These are phyloP conservation scores for Noccaea caerulescens DNA, from an alignment of 345 rosid genomes.

Conservation along the genomic window DNA sequence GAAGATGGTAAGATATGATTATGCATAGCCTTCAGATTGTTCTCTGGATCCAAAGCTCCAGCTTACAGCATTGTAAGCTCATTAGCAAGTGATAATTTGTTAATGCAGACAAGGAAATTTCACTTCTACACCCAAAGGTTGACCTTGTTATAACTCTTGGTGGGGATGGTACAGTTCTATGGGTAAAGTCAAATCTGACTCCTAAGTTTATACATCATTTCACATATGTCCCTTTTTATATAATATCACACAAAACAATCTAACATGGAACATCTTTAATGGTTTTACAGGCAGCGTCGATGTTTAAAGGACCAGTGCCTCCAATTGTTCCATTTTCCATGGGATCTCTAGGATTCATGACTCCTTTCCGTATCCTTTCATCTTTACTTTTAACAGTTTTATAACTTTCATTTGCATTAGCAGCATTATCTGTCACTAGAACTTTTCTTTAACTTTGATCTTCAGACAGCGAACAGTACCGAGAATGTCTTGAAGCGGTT, in stretches of 20 bases:
- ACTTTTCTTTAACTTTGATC: conserved; percentile 30
- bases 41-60: conserved; percentile 5
- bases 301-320: conserved; percentile 99
- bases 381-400: not conserved
- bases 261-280: conserved; percentile 32
- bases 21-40: not conserved
- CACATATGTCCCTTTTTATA: not conserved
- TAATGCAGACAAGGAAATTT: conserved; percentile 71
- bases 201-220: conserved; percentile 4
- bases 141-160: conserved; percentile 98
- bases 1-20: conserved; percentile 66
- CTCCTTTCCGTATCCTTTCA: conserved; percentile 94
- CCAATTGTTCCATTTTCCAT: conserved; percentile 92
- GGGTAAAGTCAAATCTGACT: conserved; percentile 61
- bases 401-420: not conserved
- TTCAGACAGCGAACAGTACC: conserved; percentile 85
- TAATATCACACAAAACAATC: conserved; percentile 19
- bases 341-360: conserved; percentile 99
- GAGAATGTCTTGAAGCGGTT: conserved; percentile 76
- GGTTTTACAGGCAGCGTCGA: conserved; percentile 85
- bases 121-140: conserved; percentile 74
- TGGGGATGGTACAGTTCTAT: conserved; percentile 99
- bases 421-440: conserved; percentile 16
- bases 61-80: not conserved
- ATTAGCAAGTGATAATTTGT: conserved; percentile 23